Base-by-base conservation (phyloP, 2,329 filamentous ascomycete genomes). In the Leptographium lundbergii region DNA sequence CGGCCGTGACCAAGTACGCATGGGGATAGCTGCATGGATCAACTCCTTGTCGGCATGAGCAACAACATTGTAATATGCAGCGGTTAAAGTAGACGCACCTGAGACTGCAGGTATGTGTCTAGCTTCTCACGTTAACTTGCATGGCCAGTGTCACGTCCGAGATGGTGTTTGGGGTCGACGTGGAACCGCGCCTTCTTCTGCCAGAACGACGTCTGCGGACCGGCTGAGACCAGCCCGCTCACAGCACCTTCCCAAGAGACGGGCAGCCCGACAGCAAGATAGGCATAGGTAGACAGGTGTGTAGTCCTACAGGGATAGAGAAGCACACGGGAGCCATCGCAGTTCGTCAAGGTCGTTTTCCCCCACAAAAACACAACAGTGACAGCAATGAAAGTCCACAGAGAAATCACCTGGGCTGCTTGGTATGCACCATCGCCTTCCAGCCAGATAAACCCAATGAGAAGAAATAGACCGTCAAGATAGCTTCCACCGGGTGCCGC, bases 1-100 rank as follows among this genome's bases (percentile, higher is more conserved):
- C 81, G 4, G 86, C 85, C 2, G 88, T 91, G 25, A 89, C 75
- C 4, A 91, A 74, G 65, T 89, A 90, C 0, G 83, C 86, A 65
- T 84, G 76, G 13, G 84, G 81, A 71, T 87, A 91, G 53, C 76
- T 72, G 2, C 74, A 67, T 56, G 81, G 79, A 60, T 84, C 74
- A n/a, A 82, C 73, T 14, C 76, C 75, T 80, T 90, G 62, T 4
- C 5, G 24, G 22, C 17, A 24, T 19, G 29, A 54, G 52, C 29
- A 56, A 14, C 7, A 1, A 29, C 1, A 1, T 36, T 22, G 5
- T 14, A 17, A 17, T 36, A 13, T 19, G 7, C 74, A 62, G 66
- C 24, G 9, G 39, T n/a, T 6, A 51, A n/a, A 13, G 17, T 3
- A 42, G 7, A 19, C 45, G 4, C 11, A 86, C 82, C 73, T 84